Evolutionary conservation across 805 yeast species (phyloP), one percentile per base, ranked within the genome.

Genomic region (Schizosaccharomyces octosporus): DNA sequence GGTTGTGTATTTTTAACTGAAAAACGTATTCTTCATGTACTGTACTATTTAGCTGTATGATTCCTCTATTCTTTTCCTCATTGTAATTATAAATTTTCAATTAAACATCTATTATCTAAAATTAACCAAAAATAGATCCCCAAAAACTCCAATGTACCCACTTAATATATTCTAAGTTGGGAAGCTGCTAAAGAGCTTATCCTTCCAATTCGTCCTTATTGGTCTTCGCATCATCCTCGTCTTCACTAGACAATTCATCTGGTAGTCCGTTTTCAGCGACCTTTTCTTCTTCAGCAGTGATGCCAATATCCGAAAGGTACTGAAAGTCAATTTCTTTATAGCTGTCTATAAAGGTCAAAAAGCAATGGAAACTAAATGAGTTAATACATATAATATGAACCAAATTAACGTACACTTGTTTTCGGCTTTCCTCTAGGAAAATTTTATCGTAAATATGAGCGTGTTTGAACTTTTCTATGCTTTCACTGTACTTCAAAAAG

Each of bases 391-490:
- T 11, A 24, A 17, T 9, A 2, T 24, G 1, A 51, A 51, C 5
- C 1, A 29, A 7, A 24, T 51, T 24, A 3, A 73, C 86, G 89
- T 3, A 84, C 84, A 68, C 88, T 87, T 67, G 51, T 24, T 88
- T 97, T 67, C 81, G 80, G 57, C 80, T 83, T 71, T 93, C 98
- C 72, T 89, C 96, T 55, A 79, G 81, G 69, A 90, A 90, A 63
- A 93, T 88, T 71, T 88, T 87, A 68, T 89, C 95, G 70, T 93
- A 93, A 65, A 93, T 90, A 71, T 78, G 83, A 70, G 83, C 84
- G 80, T 79, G 81, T 74, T 93, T 93, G 77, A 93, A 90, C 0
- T 74, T 85, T 64, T 84, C 85, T 81, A 93, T 88, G 67, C 85
- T 82, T 24, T 74, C 72, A 63, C 79, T 79, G 70, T 78, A 87